Conservation (phyloP, 345 rosid species). For the Mercurialis annua region DNA sequence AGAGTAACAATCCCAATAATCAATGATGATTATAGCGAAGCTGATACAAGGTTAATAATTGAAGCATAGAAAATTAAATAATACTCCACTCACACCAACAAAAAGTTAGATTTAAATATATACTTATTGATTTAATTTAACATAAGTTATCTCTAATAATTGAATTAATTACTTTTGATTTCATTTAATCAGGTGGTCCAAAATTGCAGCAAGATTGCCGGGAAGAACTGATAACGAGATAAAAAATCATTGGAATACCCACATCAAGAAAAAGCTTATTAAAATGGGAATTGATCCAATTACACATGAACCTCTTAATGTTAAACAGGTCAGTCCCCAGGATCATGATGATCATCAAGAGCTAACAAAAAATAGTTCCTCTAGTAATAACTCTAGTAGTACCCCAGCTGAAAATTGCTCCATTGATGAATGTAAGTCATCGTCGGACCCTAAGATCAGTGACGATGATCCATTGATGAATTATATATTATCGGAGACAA, state of each 20-base stretch:
- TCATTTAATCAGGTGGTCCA: slow-evolving; percentile 58
- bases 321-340: slow-evolving; percentile 4
- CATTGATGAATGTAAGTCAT: not conserved
- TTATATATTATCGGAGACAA: slow-evolving; percentile 32
- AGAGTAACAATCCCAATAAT: too few relatives aligned
- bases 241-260: slow-evolving; percentile 82
- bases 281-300: slow-evolving; percentile 77
- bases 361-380: slow-evolving; percentile 10
- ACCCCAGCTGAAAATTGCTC: slow-evolving; percentile 18
- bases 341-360: slow-evolving; percentile 8
- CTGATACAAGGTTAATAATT: too few relatives aligned
- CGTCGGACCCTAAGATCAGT: slow-evolving; percentile 5
- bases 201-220: slow-evolving; percentile 67
- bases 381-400: slow-evolving; percentile 19
- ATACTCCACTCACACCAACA: too few relatives aligned
- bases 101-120: too few relatives aligned
- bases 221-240: slow-evolving; percentile 92
- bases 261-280: slow-evolving; percentile 70
- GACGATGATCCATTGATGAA: slow-evolving; percentile 24
- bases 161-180: too few relatives aligned
- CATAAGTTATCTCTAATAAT: too few relatives aligned
- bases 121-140: too few relatives aligned
- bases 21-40: too few relatives aligned
- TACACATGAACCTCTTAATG: slow-evolving; percentile 48
- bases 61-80: too few relatives aligned